phyloP scores from a whole-genome alignment of 1,284 basidiomycete species.

The Bjerkandera adusta region DNA sequence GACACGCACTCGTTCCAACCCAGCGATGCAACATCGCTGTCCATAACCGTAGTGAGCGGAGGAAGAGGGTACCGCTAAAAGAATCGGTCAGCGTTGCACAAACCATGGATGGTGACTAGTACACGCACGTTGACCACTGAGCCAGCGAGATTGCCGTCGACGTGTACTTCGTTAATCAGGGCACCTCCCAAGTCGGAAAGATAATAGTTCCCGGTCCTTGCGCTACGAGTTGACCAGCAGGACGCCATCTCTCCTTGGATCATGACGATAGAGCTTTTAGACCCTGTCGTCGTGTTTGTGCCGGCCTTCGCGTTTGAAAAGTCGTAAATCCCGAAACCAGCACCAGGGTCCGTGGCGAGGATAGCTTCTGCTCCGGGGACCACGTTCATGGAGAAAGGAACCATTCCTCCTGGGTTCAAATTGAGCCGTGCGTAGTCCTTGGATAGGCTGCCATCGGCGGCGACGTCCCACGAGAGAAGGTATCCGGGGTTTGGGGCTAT shows the following conservation, averaged over 20 bases:
- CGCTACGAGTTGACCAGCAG: conserved; percentile 48
- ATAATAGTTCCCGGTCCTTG: conserved; percentile 47
- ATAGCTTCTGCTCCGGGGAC: conserved; percentile 46
- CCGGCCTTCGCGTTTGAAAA: conserved; percentile 22
- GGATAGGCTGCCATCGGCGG: conserved; percentile 39
- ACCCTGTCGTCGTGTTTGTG: conserved; percentile 9
- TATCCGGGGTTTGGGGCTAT: conserved; percentile 42
- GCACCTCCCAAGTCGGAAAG: conserved; percentile 44
- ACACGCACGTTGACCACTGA: conserved; percentile 41
- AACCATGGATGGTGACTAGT: too few relatives aligned
- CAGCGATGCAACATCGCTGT: too few relatives aligned
- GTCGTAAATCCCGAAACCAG: conserved; percentile 47
- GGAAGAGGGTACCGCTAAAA: too few relatives aligned
- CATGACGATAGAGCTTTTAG: conserved; percentile 32
- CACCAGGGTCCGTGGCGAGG: conserved; percentile 43
- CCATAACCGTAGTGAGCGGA: too few relatives aligned
- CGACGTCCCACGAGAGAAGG: conserved; percentile 46
- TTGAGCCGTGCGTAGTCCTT: conserved; percentile 36
- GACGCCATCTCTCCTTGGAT: conserved; percentile 44
- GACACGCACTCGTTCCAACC: too few relatives aligned
- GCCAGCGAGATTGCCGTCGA: conserved; percentile 42
- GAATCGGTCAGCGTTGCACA: too few relatives aligned
- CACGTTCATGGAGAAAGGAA: conserved; percentile 47
- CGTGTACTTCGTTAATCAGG: conserved; percentile 44
- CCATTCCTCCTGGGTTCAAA: conserved; percentile 36